Evolutionary conservation across 176 grass and related monocot species (phyloP), one percentile per base, ranked within the genome.

Genomic region (Zizania latifolia): DNA sequence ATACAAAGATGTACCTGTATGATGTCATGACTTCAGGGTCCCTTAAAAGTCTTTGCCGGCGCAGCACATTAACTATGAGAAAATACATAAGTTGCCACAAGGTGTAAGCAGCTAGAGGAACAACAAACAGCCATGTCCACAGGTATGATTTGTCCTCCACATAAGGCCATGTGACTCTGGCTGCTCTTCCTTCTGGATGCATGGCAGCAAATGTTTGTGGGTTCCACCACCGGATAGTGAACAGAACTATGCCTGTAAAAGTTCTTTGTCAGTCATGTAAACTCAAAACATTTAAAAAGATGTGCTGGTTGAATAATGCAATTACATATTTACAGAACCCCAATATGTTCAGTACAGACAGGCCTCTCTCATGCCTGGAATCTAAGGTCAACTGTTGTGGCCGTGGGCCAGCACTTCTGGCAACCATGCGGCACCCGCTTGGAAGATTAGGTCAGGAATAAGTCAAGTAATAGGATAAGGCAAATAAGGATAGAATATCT

Each of bases 11-110:
- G 5, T 82, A 96, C 92, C 92, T 96, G 76, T 97, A 97, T 68
- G 95, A 98, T 72, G 95, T 98, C 95, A 98, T 98, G 73, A 98
- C 91, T 87, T 98, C 95, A 33, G 95, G 95, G 45, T 98, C 95
- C 43, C 30, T 90, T 73, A 98, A 79, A 32, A 98, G 73, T 50
- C 95, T 83, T 53, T 98, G 95, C 59, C 89, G 78, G 4, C 95
- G 88, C n/a, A 98, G 79, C 37, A 98, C 91, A 56, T 98, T 78
- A 36, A 98, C 95, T 72, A 98, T 88, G 64, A 98, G 71, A 30
- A 92, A 94, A 83, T 98, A 92, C 55, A 90, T 82, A 75, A 98
- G 29, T 73, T 98, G 95, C 95, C 95, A 98, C 33, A 98, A 39
- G 19, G 91, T 94, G 68, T 98, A 98, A 81, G 95, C 95, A 89